A percentile compares a stretch with the other conserved stretches of the same genome.
phyloP scores from a whole-genome alignment of 768 basidiomycete species.

The Russula emetica region DNA sequence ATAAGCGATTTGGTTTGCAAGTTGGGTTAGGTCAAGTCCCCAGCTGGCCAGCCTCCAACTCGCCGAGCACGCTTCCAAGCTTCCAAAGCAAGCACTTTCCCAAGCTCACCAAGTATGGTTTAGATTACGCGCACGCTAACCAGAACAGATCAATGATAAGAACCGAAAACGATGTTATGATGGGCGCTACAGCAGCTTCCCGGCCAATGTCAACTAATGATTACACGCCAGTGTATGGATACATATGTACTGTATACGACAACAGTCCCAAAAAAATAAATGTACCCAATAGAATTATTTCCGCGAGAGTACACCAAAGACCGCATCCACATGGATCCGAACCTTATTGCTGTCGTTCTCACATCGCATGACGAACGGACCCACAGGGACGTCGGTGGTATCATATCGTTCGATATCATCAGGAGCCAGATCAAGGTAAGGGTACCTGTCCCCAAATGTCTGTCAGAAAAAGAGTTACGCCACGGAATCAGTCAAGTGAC shows the following conservation, averaged over 20 bases:
- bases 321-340: constrained; percentile 45
- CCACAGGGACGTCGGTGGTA: constrained; percentile 17
- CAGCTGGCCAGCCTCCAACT: no score
- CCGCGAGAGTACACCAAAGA: constrained; percentile 47
- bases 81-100: no score
- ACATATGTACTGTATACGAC: constrained; percentile 5
- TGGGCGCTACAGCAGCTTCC: neutral
- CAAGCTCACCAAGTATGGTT: neutral
- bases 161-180: neutral
- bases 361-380: constrained; percentile 23
- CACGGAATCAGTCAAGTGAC: neutral
- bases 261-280: constrained; percentile 6
- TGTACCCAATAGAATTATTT: constrained; percentile 10
- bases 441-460: constrained; percentile 17
- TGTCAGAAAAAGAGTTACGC: neutral
- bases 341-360: neutral
- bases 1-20: neutral
- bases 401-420: constrained; percentile 21
- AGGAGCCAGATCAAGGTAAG: constrained; percentile 23
- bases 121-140: no score
- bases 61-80: no score
- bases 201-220: constrained; percentile 1
- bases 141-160: no score
- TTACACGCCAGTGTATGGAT: constrained; percentile 8
- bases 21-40: neutral